Conservation (phyloP, 2,329 filamentous ascomycete genomes). For the Sordariomycetes sp. region DNA sequence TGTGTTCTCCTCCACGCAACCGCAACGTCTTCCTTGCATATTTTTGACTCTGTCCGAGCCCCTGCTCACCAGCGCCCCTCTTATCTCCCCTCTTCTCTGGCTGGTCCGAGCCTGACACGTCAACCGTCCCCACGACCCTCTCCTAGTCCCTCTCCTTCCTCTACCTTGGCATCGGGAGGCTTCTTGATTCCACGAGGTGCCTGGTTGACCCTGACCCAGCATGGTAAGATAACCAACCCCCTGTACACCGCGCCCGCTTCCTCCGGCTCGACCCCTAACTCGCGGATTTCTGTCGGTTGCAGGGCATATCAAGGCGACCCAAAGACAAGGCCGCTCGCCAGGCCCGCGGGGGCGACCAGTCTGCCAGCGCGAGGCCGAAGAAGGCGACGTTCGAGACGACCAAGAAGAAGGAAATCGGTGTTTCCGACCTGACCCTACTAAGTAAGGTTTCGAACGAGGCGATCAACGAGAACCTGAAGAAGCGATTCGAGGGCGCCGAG, state of each 20-base stretch:
- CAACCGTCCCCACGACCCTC: not conserved
- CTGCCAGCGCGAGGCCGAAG: conserved; percentile 58
- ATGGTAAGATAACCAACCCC: not conserved
- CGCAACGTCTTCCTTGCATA: not conserved
- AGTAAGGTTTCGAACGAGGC: conserved; percentile 99
- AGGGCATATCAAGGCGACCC: conserved; percentile 29
- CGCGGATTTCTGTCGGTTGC: not conserved
- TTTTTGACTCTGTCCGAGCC: not conserved
- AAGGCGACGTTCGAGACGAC: conserved; percentile 92
- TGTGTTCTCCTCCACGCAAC: not conserved
- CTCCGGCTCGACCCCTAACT: not conserved
- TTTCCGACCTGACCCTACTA: conserved; percentile 92
- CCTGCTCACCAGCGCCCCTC: not conserved
- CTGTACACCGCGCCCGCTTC: not conserved
- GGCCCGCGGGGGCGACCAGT: conserved; percentile 27
- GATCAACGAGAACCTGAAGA: conserved; percentile 98
- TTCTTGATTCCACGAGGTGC: not conserved
- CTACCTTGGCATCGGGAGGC: not conserved
- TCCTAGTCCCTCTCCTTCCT: not conserved
- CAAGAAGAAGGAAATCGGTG: conserved; percentile 99
- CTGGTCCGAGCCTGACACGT: not conserved
- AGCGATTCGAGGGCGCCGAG: conserved; percentile 92
- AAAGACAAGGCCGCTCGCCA: conserved; percentile 25
- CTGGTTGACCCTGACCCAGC: not conserved
- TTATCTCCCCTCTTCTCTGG: not conserved